Conservation (phyloP, 495 filamentous ascomycete genomes). For the Neurospora sp. region DNA sequence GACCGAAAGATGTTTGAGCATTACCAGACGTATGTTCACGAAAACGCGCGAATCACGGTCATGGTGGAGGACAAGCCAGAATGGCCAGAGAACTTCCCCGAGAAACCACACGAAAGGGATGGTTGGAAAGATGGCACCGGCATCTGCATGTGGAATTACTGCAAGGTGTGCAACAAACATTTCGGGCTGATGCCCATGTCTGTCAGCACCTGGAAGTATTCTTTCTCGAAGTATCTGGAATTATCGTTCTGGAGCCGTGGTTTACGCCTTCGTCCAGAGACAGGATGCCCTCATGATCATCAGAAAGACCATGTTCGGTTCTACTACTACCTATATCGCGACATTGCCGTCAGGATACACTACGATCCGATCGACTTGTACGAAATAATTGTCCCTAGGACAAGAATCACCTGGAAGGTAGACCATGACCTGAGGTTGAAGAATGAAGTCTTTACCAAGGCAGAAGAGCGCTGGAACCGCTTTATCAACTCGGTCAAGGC, state of each 20-base stretch:
- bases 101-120: constrained; percentile 28
- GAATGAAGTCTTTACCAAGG: constrained; percentile 77
- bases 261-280: constrained; percentile 63
- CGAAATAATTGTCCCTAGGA: constrained; percentile 89
- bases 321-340: constrained; percentile 72
- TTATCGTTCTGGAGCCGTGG: constrained; percentile 90
- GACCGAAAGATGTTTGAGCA: constrained; percentile 86
- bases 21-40: constrained; percentile 94
- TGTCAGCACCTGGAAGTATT: constrained; percentile 94
- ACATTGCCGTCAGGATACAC: constrained; percentile 70
- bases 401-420: constrained; percentile 91
- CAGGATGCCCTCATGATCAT: constrained; percentile 81
- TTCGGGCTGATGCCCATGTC: constrained; percentile 91
- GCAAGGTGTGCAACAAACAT: constrained; percentile 81
- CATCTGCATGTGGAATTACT: constrained; percentile 96
- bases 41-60: constrained; percentile 84
- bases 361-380: constrained; percentile 86
- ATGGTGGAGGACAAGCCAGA: constrained; percentile 61
- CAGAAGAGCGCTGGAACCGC: constrained; percentile 66
- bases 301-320: constrained; percentile 85
- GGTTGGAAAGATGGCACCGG: constrained; percentile 34
- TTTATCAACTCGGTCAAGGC: constrained; percentile 81
- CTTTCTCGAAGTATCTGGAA: constrained; percentile 95
- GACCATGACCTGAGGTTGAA: constrained; percentile 84
- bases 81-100: constrained; percentile 34